Evolutionary conservation across 208 protist species (phyloP).

Genomic region (Trypanosoma platydactyli): DNA sequence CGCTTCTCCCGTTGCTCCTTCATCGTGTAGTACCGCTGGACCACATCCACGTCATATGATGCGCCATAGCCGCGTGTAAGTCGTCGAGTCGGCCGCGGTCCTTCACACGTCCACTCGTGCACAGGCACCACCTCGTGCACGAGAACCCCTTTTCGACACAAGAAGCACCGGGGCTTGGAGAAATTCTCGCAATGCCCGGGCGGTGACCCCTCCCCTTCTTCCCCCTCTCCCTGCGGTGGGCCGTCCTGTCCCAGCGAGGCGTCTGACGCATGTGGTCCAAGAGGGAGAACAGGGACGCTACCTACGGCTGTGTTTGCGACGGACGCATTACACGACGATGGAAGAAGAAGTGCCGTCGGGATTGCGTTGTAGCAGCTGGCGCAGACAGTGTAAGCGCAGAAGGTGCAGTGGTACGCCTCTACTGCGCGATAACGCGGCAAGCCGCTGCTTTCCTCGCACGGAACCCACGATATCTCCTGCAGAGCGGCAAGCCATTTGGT

Average conservation of each 20-base stretch:
- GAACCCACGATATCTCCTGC: constrained; percentile 29
- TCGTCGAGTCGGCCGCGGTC: constrained; percentile 38
- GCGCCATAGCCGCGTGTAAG: constrained; percentile 24
- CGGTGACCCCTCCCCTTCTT: too few species aligned
- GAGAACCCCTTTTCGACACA: constrained; percentile 59
- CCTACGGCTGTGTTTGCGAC: background rate
- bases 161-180: constrained; percentile 43
- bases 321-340: constrained; percentile 1
- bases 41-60: constrained; percentile 49
- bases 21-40: constrained; percentile 77
- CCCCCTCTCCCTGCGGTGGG: background rate
- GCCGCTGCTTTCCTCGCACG: constrained; percentile 45
- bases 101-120: constrained; percentile 81
- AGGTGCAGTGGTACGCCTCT: constrained; percentile 72
- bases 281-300: too few species aligned
- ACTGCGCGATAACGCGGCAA: constrained; percentile 61
- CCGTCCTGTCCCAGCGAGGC: background rate
- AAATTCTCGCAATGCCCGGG: background rate
- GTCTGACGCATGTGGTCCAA: background rate
- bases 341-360: constrained; percentile 28
- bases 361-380: constrained; percentile 43
- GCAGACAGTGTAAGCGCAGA: constrained; percentile 85
- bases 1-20: constrained; percentile 50
- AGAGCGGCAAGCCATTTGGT: constrained; percentile 22
- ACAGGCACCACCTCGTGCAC: constrained; percentile 46